phyloP scores from a whole-genome alignment of 768 basidiomycete species.

The Boletus reticuloceps region DNA sequence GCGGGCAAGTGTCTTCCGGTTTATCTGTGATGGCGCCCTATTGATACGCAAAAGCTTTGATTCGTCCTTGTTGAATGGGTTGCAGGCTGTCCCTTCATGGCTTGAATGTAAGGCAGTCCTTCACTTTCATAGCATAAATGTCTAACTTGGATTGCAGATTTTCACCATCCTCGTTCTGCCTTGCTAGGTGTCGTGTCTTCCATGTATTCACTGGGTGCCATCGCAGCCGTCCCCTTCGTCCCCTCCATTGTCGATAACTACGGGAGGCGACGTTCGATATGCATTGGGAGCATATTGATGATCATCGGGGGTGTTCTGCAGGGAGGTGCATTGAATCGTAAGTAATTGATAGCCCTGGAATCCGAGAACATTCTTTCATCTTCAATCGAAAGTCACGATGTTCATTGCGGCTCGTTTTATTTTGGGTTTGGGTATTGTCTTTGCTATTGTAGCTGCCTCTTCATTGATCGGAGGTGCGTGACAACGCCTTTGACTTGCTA shows the following conservation, averaged over 20 bases:
- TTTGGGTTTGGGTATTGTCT: constrained; percentile 9
- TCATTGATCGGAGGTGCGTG: constrained; percentile 18
- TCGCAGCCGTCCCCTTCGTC: constrained; percentile 47
- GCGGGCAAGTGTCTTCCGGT: constrained; percentile 3
- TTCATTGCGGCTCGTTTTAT: constrained; percentile 18
- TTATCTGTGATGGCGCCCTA: background rate
- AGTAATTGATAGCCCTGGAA: background rate
- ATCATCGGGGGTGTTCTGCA: constrained; percentile 16
- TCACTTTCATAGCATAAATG: background rate
- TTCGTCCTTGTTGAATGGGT: constrained; percentile 61
- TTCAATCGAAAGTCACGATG: constrained; percentile 6
- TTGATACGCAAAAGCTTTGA: constrained; percentile 13
- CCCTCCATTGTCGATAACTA: constrained; percentile 7
- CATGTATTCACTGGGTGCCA: constrained; percentile 60
- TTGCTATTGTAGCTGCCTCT: constrained; percentile 15
- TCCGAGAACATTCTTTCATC: background rate
- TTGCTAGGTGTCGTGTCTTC: constrained; percentile 26
- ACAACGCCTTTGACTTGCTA: no score
- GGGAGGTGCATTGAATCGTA: constrained; percentile 13
- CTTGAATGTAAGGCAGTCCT: constrained; percentile 41
- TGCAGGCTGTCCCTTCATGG: constrained; percentile 60
- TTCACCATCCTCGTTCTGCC: background rate
- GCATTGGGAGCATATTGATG: constrained; percentile 7
- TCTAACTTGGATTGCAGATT: background rate
- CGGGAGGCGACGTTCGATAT: constrained; percentile 17